Evolutionary conservation across 208 protist genomes (phyloP).

Genomic region (Trypanosoma boissoni): DNA sequence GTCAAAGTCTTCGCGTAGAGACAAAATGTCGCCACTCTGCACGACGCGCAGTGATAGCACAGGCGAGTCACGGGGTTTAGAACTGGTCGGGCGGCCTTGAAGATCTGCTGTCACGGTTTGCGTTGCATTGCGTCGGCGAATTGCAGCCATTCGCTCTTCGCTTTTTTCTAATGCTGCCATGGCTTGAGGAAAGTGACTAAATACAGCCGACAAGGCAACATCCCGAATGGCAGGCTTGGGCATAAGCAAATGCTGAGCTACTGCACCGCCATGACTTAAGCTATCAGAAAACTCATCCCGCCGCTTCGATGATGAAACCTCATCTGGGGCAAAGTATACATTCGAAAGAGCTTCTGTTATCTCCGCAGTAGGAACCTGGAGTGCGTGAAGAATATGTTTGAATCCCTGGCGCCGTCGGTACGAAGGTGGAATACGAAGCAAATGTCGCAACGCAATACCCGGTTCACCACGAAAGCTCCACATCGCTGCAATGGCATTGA

Average conservation of each 20-base stretch:
- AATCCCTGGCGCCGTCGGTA: slow-evolving; percentile 80
- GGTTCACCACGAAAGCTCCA: slow-evolving; percentile 79
- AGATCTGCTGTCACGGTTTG: slow-evolving; percentile 1
- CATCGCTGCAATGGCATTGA: slow-evolving; percentile 86
- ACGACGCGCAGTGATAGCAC: slow-evolving; percentile 21
- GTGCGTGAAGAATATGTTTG: slow-evolving; percentile 65
- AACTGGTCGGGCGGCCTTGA: background rate
- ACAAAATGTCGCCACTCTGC: slow-evolving; percentile 71
- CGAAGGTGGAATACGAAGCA: slow-evolving; percentile 64
- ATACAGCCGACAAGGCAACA: slow-evolving; percentile 53
- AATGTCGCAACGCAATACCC: slow-evolving; percentile 64
- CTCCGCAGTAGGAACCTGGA: slow-evolving; percentile 60
- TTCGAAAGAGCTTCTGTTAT: slow-evolving; percentile 47
- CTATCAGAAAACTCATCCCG: slow-evolving; percentile 3
- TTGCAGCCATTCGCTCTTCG: slow-evolving; percentile 46
- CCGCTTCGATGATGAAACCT: slow-evolving; percentile 19
- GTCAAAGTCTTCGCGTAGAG: slow-evolving; percentile 83
- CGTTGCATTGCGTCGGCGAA: slow-evolving; percentile 34
- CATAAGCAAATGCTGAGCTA: slow-evolving; percentile 73
- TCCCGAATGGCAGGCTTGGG: slow-evolving; percentile 73
- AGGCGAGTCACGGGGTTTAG: background rate
- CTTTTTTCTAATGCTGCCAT: slow-evolving; percentile 54
- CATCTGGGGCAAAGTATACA: slow-evolving; percentile 64
- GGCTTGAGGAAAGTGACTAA: slow-evolving; percentile 63
- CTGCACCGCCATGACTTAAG: slow-evolving; percentile 18